Conservation (phyloP, 768 basidiomycete genomes). For the Trametes punicea region DNA sequence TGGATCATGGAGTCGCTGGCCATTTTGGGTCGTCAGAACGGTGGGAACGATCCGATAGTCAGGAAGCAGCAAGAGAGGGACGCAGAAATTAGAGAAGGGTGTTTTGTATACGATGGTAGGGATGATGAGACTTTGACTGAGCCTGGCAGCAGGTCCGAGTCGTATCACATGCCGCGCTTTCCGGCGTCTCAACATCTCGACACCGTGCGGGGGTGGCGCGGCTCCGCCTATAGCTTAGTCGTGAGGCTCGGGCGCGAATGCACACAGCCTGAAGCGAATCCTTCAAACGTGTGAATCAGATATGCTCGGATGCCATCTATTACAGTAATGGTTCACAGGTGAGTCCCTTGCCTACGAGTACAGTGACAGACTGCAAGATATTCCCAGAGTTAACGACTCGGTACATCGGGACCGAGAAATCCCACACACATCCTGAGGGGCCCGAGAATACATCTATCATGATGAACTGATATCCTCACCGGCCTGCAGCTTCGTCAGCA, state of each 20-base stretch:
- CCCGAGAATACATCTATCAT: not conserved
- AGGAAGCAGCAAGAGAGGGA: not conserved
- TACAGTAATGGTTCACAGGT: too few relatives aligned
- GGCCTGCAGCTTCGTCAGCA: constrained; percentile 42
- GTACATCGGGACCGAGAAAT: too few relatives aligned
- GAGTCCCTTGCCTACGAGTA: not conserved
- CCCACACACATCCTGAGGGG: too few relatives aligned
- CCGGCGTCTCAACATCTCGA: constrained; percentile 3
- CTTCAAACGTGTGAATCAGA: too few relatives aligned
- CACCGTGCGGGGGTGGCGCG: constrained; percentile 9
- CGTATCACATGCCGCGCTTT: constrained; percentile 5
- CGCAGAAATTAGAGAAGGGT: not conserved
- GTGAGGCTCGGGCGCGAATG: too few relatives aligned
- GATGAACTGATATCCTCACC: constrained; percentile 12
- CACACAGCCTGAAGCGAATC: too few relatives aligned
- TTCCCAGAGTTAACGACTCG: too few relatives aligned
- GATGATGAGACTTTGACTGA: constrained; percentile 1
- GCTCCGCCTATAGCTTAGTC: too few relatives aligned
- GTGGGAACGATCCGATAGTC: not conserved
- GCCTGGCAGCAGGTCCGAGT: not conserved
- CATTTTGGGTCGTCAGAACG: constrained; percentile 21
- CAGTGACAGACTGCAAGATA: not conserved
- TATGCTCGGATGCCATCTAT: too few relatives aligned
- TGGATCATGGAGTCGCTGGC: constrained; percentile 75
- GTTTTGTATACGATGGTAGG: not conserved